These are phyloP conservation scores for Blastobotrys elegans DNA, from an alignment of 1,139 yeast genomes.

Conservation along the genomic window DNA sequence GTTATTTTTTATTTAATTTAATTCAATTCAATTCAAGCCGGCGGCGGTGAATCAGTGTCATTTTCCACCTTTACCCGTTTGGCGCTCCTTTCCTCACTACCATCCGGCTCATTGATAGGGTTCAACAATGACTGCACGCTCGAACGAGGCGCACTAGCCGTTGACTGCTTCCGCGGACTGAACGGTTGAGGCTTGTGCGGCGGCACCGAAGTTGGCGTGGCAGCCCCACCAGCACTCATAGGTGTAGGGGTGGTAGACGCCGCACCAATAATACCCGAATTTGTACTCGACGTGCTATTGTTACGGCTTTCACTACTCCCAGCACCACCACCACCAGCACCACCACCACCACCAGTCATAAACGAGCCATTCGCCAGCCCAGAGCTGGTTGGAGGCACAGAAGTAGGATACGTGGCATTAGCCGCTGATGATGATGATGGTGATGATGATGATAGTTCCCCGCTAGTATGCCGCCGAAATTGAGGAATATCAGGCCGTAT, in stretches of 20 bases:
- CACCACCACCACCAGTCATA: neutral
- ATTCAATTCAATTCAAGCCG: too few relatives aligned
- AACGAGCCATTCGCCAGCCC: neutral
- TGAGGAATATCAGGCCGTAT: constrained; percentile 9
- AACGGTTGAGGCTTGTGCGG: neutral
- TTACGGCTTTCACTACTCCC: too few relatives aligned
- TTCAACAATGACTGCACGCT: constrained; percentile 18
- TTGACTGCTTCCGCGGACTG: neutral
- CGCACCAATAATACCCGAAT: too few relatives aligned
- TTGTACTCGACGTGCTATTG: constrained; percentile 5
- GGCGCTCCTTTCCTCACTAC: constrained; percentile 7
- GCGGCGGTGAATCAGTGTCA: too few relatives aligned
- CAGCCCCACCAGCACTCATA: neutral
- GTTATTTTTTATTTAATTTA: too few relatives aligned
- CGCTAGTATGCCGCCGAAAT: constrained; percentile 28
- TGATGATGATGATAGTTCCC: constrained; percentile 15
- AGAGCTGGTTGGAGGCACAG: neutral
- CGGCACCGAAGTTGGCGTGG: neutral
- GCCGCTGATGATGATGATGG: neutral
- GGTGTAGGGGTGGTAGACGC: neutral
- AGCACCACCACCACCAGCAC: neutral
- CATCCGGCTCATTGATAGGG: constrained; percentile 13
- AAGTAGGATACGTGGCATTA: neutral
- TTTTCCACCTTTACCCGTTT: constrained; percentile 4
- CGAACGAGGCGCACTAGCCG: neutral